Conservation (phyloP, 2,329 filamentous ascomycete genomes). For the Trichophyton verrucosum region DNA sequence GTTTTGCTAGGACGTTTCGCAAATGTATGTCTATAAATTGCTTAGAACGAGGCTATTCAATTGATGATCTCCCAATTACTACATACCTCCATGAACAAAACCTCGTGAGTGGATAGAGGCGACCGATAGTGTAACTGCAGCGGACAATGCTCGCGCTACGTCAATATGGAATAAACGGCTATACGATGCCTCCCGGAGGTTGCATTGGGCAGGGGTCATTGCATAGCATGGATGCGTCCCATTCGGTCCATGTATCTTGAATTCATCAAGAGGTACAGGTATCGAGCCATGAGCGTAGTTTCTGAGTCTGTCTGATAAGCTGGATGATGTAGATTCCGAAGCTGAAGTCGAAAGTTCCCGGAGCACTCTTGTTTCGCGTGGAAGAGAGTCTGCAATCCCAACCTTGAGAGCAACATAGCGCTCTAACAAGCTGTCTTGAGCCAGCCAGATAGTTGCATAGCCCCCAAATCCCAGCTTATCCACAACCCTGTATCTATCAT, state of each 20-base stretch:
- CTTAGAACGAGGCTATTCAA: background rate
- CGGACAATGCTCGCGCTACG: constrained; percentile 13
- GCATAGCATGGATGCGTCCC: constrained; percentile 15
- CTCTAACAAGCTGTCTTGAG: constrained; percentile 20
- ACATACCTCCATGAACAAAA: constrained; percentile 18
- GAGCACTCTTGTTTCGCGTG: constrained; percentile 16
- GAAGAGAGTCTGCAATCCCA: constrained; percentile 14
- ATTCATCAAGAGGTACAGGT: constrained; percentile 12
- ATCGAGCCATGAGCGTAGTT: constrained; percentile 1
- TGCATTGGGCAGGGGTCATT: constrained; percentile 14
- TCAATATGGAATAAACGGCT: constrained; percentile 12
- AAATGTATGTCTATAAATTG: constrained; percentile 16
- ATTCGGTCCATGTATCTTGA: constrained; percentile 15
- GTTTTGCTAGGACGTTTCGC: constrained; percentile 14
- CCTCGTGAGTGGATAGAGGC: constrained; percentile 16
- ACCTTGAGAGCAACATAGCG: constrained; percentile 24
- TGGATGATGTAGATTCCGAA: background rate
- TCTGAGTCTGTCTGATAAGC: background rate
- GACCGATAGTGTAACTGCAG: constrained; percentile 13
- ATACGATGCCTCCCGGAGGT: constrained; percentile 16
- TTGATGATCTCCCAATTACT: background rate
- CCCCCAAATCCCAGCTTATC: constrained; percentile 34
- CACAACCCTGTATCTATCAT: constrained; percentile 26
- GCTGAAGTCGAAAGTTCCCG: constrained; percentile 13
- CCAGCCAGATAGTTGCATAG: constrained; percentile 34